Conservation (phyloP, 2,329 filamentous ascomycete species). For the Niveomyces coronatus region DNA sequence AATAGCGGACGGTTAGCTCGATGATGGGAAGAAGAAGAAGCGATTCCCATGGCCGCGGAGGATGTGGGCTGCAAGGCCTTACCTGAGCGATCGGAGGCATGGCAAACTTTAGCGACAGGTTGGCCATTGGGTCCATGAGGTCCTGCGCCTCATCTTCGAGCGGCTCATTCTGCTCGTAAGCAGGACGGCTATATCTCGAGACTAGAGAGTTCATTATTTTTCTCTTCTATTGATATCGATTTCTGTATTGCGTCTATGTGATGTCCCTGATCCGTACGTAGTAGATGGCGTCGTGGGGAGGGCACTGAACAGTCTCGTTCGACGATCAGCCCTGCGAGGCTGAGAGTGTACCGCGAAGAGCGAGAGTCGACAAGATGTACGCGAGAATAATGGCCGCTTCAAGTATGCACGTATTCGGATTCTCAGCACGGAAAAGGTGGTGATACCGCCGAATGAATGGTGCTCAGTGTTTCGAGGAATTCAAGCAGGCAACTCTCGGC, state of each 20-base stretch:
- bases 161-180: conserved; percentile 60
- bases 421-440: too few species aligned
- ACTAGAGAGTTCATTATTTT: conserved; percentile 80
- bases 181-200: conserved; percentile 76
- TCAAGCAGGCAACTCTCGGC: conserved; percentile 31
- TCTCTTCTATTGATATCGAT: background rate
- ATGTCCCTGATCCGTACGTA: background rate
- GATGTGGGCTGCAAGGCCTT: conserved; percentile 21
- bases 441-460: conserved; percentile 7
- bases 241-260: too few species aligned
- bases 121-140: conserved; percentile 59
- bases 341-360: background rate
- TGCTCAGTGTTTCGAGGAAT: conserved; percentile 14
- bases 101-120: conserved; percentile 84
- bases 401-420: too few species aligned
- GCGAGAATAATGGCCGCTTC: background rate
- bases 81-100: conserved; percentile 89
- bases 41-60: background rate
- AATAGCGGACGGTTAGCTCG: conserved; percentile 2
- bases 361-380: background rate
- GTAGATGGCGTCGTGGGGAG: background rate
- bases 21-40: background rate
- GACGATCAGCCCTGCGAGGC: background rate
- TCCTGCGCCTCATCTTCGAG: conserved; percentile 64
- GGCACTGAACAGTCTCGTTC: background rate